Base-by-base conservation (phyloP, 2,329 filamentous ascomycete species). In the Cladosporium velox region DNA sequence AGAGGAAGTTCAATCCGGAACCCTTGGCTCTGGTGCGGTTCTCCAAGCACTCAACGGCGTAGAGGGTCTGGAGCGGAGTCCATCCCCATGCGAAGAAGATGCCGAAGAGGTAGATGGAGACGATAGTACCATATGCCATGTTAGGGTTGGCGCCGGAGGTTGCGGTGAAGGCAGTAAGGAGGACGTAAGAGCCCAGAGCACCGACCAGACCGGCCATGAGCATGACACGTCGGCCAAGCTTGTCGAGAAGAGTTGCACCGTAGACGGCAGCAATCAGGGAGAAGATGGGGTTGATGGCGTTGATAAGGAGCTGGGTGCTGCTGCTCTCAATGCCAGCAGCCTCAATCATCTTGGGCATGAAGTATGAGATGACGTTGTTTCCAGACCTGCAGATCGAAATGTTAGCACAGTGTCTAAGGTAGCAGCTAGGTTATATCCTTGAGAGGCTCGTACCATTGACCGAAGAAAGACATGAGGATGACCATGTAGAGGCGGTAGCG, bases 401-500 rank as follows among this genome's bases (percentile, higher is more conserved):
- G 41, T 47, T 47, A 47, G 41, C 41, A 47, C 41, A 47, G 41
- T 47, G 41, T 47, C n/a, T 11, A 21, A 47, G 41, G 8, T 5
- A 44, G 5, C n/a, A 24, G 41, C 41, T 12, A 7, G n/a, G n/a
- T 24, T 4, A 47, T 2, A n/a, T 18, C n/a, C 4, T 21, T 12
- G 41, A 24, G 41, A 47, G 41, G 41, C 8, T 47, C n/a, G 41
- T 68, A 73, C 77, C 77, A 79, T 66, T 81, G 79, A 0, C 79
- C 78, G 49, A 80, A 81, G 69, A 78, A 79, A 0, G 77, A 74
- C 77, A 80, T 79, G 12, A 72, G 72, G 14, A 80, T 77, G 5
- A 79, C 78, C 72, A 79, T 76, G 64, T 72, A 73, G 21, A 80
- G 67, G 54, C 79, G 73, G 68, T 83, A 83, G 21, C 85, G 80